Base-by-base conservation (phyloP, 805 yeast genomes). In the Saturnispora gosingensis region DNA sequence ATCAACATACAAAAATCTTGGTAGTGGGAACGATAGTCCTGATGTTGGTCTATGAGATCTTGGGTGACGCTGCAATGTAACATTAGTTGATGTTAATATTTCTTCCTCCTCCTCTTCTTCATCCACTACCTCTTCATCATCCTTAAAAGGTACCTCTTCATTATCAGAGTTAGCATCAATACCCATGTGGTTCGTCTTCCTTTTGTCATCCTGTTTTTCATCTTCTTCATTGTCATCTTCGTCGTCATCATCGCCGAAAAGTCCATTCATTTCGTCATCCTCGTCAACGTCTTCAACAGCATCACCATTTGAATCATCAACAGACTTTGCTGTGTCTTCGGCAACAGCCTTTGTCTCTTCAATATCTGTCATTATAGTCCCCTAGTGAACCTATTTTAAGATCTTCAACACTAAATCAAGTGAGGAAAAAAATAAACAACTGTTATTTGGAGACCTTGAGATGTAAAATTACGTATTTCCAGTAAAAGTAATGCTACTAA, bases 1-100 rank as follows among this genome's bases (percentile, higher is more conserved):
- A 54, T 89, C 95, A 34, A 90, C 81, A 50, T 79, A 81, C 53
- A 93, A 69, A 61, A 87, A 91, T 20, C 88, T 82, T 2, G 99
- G 99, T 54, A 90, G 70, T 55, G 85, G 83, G 48, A 85, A 78
- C 70, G 65, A 18, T 67, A 67, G 25, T 43, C 51, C 22, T 10
- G 47, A 25, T 15, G 61, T 58, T 5, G 71, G 67, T 20, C 61
- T 63, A 52, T 74, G 78, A 7, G 75, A 65, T 50, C 70, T 64
- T 2, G 81, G 74, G 60, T 78, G 82, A 63, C 76, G 77, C 56
- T 74, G 85, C 62, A 69, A 67, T 64, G 57, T 72, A 61, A 61
- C 67, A 65, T 64, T 77, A 55, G 61, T 72, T 51, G 62, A 69
- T 27, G 58, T 64, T 1, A 62, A 34, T 40, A 55, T 55, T 16